A percentile compares a stretch with the other conserved stretches of the same genome.
Evolutionary conservation across 148 eudicot genomes (phyloP).

Genomic region (Vaccinium vitisidaea): DNA sequence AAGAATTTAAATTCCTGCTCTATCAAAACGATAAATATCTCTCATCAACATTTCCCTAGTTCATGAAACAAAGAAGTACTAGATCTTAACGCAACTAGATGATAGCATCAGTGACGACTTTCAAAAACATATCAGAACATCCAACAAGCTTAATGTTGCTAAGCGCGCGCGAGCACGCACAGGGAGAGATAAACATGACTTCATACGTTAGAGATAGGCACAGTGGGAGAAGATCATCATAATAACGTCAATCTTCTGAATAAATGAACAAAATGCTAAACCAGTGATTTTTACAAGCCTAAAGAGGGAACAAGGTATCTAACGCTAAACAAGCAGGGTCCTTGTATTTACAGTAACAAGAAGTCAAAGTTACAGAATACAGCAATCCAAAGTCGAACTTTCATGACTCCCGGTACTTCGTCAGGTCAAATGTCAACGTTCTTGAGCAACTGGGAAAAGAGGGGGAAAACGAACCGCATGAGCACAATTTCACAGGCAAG

Average conservation of each 20-base stretch:
- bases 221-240: background rate
- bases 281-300: constrained; percentile 18
- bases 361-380: background rate
- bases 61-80: background rate
- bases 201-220: too few species aligned
- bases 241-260: background rate
- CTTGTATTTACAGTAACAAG: constrained; percentile 13
- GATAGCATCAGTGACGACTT: background rate
- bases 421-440: constrained; percentile 87
- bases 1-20: background rate
- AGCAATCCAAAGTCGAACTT: constrained; percentile 4
- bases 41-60: background rate
- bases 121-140: background rate
- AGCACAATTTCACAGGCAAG: constrained; percentile 3
- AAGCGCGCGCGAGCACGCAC: background rate
- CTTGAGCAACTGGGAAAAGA: constrained; percentile 73
- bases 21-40: background rate
- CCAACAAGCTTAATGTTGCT: background rate
- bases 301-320: background rate
- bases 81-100: background rate
- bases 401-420: constrained; percentile 78
- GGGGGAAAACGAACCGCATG: background rate
- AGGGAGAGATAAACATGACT: background rate
- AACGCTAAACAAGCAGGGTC: background rate
- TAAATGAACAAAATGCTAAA: background rate